Base-by-base conservation (phyloP, 1,139 yeast genomes). In the Taiozyma sp. region DNA sequence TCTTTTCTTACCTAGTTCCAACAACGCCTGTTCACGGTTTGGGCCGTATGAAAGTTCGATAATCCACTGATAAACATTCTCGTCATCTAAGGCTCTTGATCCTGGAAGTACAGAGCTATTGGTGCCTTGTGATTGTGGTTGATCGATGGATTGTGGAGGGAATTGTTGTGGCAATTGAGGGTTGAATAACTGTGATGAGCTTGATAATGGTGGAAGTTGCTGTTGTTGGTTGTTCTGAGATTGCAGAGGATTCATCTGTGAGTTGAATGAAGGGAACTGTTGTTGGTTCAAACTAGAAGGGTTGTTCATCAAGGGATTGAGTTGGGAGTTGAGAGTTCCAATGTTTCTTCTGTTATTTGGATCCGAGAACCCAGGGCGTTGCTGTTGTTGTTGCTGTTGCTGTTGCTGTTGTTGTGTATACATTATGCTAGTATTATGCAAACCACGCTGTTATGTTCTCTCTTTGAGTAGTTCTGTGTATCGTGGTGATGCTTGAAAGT, bases 1-100 rank as follows among this genome's bases (percentile, higher is more conserved):
- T 57, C 99, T 77, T 63, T 90, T 91, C 66, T 93, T 89, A 9
- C 98, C 97, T 47, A 93, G 74, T 65, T 91, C 98, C 56, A 90
- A 71, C 51, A 93, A 74, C 1, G 99, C 98, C 62, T 93, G 88
- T 63, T 93, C 99, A 62, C 95, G 81, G 63, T 88, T 88, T 42
- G 91, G 87, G 1, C 97, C 97, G 51, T 88, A 85, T 41, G 89
- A 90, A 49, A 93, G 75, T 65, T 91, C 97, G 32, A 86, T 77
- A 47, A 93, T 87, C 97, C 97, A 89, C 56, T 84, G 85, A 66
- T 85, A 88, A 16, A 91, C 95, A 64, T 88, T 88, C 53, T 88
- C 89, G 66, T 90, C 96, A 54, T 85, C 89, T 40, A 88, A 70
- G 1, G 95, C 90, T 54, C 79, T 81, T 37, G 65, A 58, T 0